Percentiles rank a stretch among this genome's conserved stretches.
phyloP scores from a whole-genome alignment of 176 grass and related monocot species.

The Cocos nucifera region DNA sequence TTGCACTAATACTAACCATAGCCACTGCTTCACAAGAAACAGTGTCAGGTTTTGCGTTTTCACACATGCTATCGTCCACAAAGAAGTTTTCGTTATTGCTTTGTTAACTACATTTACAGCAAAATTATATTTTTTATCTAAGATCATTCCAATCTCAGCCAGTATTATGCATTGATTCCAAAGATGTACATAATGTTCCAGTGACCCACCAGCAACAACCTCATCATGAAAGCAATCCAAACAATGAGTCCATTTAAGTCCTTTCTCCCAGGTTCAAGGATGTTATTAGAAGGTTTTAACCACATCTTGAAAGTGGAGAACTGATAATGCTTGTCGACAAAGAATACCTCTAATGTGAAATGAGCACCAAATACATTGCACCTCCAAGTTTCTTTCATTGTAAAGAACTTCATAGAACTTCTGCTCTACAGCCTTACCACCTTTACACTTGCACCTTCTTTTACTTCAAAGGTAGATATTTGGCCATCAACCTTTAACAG shows the following conservation, averaged over 20 bases:
- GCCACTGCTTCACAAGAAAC: too few relatives aligned
- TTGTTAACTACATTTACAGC: not conserved
- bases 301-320: conserved; percentile 18
- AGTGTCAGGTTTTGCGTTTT: too few relatives aligned
- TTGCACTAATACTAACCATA: not conserved
- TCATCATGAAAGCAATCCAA: not conserved
- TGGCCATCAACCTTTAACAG: conserved; percentile 8
- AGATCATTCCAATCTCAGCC: not conserved
- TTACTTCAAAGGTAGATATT: conserved; percentile 7
- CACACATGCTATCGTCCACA: not conserved
- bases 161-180: not conserved
- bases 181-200: not conserved
- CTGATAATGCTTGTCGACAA: conserved; percentile 7
- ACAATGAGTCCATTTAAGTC: not conserved
- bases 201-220: not conserved
- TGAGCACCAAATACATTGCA: conserved; percentile 5
- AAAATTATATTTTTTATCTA: not conserved
- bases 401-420: conserved; percentile 1
- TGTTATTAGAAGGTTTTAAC: conserved; percentile 10
- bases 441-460: conserved; percentile 11
- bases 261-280: conserved; percentile 16
- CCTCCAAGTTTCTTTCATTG: not conserved
- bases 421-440: conserved; percentile 11
- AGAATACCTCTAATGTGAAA: conserved; percentile 8
- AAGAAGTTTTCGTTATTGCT: not conserved